Base-by-base conservation (phyloP, 2,329 filamentous ascomycete species). In the Colletotrichum agaves region DNA sequence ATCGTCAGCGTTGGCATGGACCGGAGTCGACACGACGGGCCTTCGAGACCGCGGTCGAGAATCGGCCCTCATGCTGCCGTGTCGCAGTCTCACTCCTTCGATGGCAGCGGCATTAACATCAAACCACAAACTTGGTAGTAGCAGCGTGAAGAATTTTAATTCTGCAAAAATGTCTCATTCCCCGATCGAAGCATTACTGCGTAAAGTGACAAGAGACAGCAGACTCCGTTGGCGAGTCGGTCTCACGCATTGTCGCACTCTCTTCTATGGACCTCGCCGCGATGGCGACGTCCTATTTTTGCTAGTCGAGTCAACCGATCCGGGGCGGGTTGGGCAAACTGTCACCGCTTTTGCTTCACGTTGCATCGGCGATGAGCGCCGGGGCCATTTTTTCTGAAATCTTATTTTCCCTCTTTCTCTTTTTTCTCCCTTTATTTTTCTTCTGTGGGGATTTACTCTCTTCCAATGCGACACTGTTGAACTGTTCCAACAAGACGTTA, bases 91-190 rank as follows among this genome's bases (percentile, higher is more conserved):
- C 47, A 52, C 27, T 35, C 33, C 19, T 17, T 59, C 8, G 13
- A 17, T 59, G 27, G 43, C 50, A 23, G 50, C 43, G 56, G 56
- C 56, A 59, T 59, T 47, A n/a, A 37, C 56, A 59, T 12, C 11
- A 37, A 46, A 39, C 35, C 15, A 52, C 7, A 8, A 8, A 8
- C 19, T 12, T 53, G 56, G 62, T 39, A 39, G 62, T 46, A 41
- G 11, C 62, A 58, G 41, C 35, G 63, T 63, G 50, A 63, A 63
- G 63, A 52, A 57, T 47, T 50, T 44, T 47, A 56, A 41, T 23
- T 41, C 50, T 21, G 47, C 59, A 46, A 46, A 57, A 37, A 57
- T 67, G 63, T 67, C 63, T 67, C 63, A 67, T 21, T n/a, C n/a
- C 12, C 15, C 35, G 27, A 35, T 60, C 39, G 35, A 19, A 21